phyloP scores from a whole-genome alignment of 2,329 filamentous ascomycete species.

The Penicillium decumbens region DNA sequence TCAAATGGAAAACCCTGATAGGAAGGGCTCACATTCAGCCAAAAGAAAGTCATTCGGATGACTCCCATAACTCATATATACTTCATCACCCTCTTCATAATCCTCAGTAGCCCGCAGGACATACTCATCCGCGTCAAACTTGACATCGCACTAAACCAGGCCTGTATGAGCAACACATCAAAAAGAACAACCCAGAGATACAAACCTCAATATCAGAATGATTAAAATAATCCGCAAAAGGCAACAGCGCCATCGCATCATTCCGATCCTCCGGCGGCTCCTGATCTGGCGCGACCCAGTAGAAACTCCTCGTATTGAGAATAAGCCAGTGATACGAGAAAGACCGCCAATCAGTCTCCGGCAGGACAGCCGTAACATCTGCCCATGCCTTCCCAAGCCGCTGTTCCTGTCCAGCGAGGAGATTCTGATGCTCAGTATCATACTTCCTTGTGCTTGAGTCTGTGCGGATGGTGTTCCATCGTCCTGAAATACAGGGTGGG shows the following conservation, averaged over 20 bases:
- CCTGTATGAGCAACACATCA: background rate
- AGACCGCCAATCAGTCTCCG: conserved; percentile 38
- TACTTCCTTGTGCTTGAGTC: conserved; percentile 26
- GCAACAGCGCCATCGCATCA: conserved; percentile 45
- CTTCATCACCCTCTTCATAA: conserved; percentile 40
- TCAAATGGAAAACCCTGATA: background rate
- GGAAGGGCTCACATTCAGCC: conserved; percentile 38
- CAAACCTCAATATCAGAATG: conserved; percentile 42
- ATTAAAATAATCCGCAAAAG: conserved; percentile 48
- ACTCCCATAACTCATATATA: conserved; percentile 43
- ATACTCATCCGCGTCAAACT: conserved; percentile 35
- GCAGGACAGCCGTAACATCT: conserved; percentile 42
- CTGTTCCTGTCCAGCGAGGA: conserved; percentile 48
- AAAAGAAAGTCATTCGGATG: conserved; percentile 44
- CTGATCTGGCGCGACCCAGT: conserved; percentile 47
- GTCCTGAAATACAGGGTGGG: conserved; percentile 37
- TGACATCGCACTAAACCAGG: conserved; percentile 34
- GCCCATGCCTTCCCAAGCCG: conserved; percentile 52
- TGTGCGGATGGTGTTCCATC: conserved; percentile 31
- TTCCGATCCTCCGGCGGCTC: conserved; percentile 38
- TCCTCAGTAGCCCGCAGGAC: conserved; percentile 33
- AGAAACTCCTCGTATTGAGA: conserved; percentile 58
- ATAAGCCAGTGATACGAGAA: conserved; percentile 58
- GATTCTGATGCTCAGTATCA: conserved; percentile 32
- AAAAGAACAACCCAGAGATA: background rate